phyloP scores from a whole-genome alignment of 805 yeast species.

The Kazachstania martiniae region DNA sequence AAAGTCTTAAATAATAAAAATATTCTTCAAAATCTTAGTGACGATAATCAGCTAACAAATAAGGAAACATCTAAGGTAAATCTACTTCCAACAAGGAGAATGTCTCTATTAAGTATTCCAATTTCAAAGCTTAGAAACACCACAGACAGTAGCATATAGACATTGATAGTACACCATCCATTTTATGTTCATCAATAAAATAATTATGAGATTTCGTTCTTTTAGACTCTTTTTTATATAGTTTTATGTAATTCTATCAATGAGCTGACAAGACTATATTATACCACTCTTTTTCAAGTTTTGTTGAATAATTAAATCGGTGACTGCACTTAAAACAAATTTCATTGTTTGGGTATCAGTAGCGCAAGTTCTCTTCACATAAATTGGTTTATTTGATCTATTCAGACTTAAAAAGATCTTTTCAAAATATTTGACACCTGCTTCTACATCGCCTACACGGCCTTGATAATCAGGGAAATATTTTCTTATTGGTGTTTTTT shows the following conservation, averaged over 20 bases:
- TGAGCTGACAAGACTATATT: too few species aligned
- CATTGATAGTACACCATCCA: conserved; percentile 1
- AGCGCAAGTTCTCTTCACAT: conserved; percentile 90
- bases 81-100: conserved; percentile 5
- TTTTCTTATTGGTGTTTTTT: conserved; percentile 49
- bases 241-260: too few species aligned
- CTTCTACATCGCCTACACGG: conserved; percentile 48
- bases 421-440: conserved; percentile 64
- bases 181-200: too few species aligned
- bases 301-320: conserved; percentile 81
- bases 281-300: conserved; percentile 72
- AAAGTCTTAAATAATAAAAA: conserved; percentile 7
- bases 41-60: conserved; percentile 3
- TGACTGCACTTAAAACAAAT: conserved; percentile 84
- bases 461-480: conserved; percentile 77
- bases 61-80: conserved; percentile 1
- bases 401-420: conserved; percentile 53
- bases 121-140: conserved; percentile 20
- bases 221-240: too few species aligned
- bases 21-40: conserved; percentile 6
- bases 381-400: conserved; percentile 57
- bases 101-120: conserved; percentile 22
- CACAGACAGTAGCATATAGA: conserved; percentile 1
- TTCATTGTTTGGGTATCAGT: conserved; percentile 85
- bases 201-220: too few species aligned